A percentile compares a stretch with the other conserved stretches of the same genome.
These are phyloP conservation scores for Ophiostoma novo-ulmi DNA, from an alignment of 2,329 filamentous ascomycete genomes.

Conservation along the genomic window DNA sequence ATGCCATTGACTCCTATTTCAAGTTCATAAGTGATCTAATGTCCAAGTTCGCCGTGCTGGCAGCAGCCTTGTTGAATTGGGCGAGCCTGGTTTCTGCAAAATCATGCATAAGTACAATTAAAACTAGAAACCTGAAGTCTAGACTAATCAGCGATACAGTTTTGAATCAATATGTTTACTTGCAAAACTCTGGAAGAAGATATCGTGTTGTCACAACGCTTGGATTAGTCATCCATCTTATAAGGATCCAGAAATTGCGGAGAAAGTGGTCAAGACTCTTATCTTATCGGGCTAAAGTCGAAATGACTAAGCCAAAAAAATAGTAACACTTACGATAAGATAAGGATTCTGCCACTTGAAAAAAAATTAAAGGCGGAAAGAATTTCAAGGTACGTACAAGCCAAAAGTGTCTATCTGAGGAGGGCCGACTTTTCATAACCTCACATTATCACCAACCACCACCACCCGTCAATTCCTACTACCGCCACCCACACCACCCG, in stretches of 20 bases:
- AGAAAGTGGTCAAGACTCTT: neutral
- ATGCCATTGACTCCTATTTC: too few relatives aligned
- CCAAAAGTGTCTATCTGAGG: neutral
- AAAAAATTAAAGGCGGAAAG: conserved; percentile 16
- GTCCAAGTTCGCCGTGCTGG: too few relatives aligned
- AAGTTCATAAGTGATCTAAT: too few relatives aligned
- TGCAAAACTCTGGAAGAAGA: neutral
- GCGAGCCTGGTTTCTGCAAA: too few relatives aligned
- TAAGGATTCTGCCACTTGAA: conserved; percentile 15
- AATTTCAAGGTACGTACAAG: conserved; percentile 8
- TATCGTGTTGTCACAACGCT: neutral
- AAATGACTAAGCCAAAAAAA: neutral
- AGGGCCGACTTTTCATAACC: conserved; percentile 11
- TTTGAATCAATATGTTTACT: too few relatives aligned
- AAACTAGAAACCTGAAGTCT: too few relatives aligned
- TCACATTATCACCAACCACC: conserved; percentile 1
- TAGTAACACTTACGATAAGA: neutral
- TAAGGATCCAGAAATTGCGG: neutral
- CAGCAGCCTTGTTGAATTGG: too few relatives aligned
- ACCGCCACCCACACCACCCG: conserved; percentile 2
- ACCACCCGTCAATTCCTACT: neutral
- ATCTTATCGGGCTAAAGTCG: neutral
- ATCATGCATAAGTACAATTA: too few relatives aligned
- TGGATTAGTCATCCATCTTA: neutral
- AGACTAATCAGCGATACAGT: too few relatives aligned